Evolutionary conservation across 2,329 filamentous ascomycete genomes (phyloP), one percentile per base, ranked within the genome.

Genomic region (Xylaria sp.): DNA sequence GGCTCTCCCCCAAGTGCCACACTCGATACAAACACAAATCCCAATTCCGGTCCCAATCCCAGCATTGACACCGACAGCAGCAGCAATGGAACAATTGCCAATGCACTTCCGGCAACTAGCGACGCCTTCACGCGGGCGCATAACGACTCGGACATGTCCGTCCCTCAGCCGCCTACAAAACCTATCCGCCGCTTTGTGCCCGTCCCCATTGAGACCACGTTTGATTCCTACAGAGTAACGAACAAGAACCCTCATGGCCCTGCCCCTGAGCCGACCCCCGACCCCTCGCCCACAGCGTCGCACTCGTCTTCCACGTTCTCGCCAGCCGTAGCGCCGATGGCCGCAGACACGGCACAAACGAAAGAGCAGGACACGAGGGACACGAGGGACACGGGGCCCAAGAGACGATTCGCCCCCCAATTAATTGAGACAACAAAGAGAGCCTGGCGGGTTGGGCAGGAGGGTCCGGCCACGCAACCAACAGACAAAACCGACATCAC

Each of bases 391-490:
- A 71, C 73, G 38, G 74, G 71, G 49, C 71, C 73, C 38, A 77
- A 76, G 68, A 80, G 83, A 65, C 78, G 79, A 62, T 96, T 96
- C 74, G 84, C 88, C 29, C 92, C 92, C 11, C 89, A 94, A 70
- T 80, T 96, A 57, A 88, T 96, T 64, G 92, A 94, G 75, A 93
- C 91, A 2, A 90, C 90, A 3, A 86, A 87, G 69, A 84, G 92
- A 54, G 87, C 87, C 33, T 86, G 90, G 65, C 87, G 87, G 70
- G 84, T 84, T 15, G 87, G 87, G 19, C 89, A 92, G 68, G 75
- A 82, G 1, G 83, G 82, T 5, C 87, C 87, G 19, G 85, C 87
- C 29, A 85, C 87, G 21, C 82, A 81, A 55, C 86, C 85, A 10
- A 83, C 84, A 60, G 87, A 91, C 76, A 91, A 89, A 77, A 92